These are phyloP conservation scores for Serendipita sp. DNA, from an alignment of 768 basidiomycete species.

Conservation along the genomic window DNA sequence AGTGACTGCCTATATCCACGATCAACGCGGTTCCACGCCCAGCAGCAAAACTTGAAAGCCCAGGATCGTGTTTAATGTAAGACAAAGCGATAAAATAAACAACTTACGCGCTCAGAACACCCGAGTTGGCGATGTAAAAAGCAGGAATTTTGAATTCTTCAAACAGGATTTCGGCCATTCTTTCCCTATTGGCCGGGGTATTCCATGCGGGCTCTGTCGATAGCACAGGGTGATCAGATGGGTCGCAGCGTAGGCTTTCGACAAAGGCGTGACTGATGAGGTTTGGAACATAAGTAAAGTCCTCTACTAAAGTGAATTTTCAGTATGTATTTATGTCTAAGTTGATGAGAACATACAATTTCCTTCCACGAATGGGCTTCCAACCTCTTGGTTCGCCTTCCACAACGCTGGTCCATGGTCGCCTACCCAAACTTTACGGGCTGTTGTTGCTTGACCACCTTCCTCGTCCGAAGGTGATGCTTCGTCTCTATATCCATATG, in stretches of 20 bases:
- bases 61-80: not conserved
- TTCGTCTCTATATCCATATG: conserved; percentile 58
- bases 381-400: conserved; percentile 79
- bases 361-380: conserved; percentile 69
- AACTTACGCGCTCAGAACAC: conserved; percentile 79
- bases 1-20: conserved; percentile 80
- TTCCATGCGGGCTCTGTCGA: conserved; percentile 97
- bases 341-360: conserved; percentile 40
- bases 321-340: not conserved
- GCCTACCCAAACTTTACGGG: conserved; percentile 53
- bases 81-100: conserved; percentile 3
- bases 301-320: conserved; percentile 20
- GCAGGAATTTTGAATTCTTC: conserved; percentile 91
- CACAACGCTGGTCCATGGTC: conserved; percentile 82
- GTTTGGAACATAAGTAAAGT: conserved; percentile 58
- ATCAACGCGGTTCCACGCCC: conserved; percentile 96
- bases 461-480: conserved; percentile 17
- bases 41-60: conserved; percentile 67
- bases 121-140: conserved; percentile 90
- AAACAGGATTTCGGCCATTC: conserved; percentile 95
- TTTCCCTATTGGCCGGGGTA: conserved; percentile 76
- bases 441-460: conserved; percentile 21
- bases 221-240: conserved; percentile 78
- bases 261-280: conserved; percentile 60
- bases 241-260: conserved; percentile 59